Evolutionary conservation across 495 filamentous ascomycete species (phyloP).

Genomic region (Penicillium egyptiacum): DNA sequence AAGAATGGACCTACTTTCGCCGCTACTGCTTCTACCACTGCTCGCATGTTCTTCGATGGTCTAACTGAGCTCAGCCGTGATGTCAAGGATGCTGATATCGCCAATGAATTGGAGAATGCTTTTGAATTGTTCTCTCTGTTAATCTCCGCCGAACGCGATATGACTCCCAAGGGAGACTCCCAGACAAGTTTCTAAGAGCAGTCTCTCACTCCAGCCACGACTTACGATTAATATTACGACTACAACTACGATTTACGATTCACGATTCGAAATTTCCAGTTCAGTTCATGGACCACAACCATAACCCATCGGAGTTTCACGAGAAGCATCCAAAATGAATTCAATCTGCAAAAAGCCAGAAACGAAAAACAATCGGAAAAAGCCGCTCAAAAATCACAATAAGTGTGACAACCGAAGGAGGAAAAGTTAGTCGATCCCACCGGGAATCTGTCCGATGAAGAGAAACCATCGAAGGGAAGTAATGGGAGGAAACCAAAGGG

Average conservation of each 20-base stretch:
- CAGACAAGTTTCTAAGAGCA: neutral
- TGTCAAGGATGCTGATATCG: constrained; percentile 19
- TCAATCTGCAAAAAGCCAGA: neutral
- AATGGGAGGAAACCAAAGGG: neutral
- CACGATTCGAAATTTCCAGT: neutral
- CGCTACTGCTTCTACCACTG: constrained; percentile 27
- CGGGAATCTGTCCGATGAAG: neutral
- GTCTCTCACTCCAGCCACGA: neutral
- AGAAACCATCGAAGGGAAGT: neutral
- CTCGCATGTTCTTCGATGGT: constrained; percentile 32
- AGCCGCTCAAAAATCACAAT: neutral
- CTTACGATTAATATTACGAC: neutral
- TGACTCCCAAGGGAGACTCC: neutral
- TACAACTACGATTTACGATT: neutral
- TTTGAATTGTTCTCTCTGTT: constrained; percentile 28
- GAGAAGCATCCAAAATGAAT: neutral
- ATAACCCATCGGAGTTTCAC: neutral
- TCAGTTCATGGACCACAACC: neutral
- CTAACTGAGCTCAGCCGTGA: constrained; percentile 23
- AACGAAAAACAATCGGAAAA: neutral
- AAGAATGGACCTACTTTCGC: constrained; percentile 12
- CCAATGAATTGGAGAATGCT: constrained; percentile 22
- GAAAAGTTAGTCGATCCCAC: neutral
- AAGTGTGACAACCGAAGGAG: neutral
- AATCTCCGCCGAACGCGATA: constrained; percentile 30